phyloP scores from a whole-genome alignment of 2,329 filamentous ascomycete genomes.

The Cercospora beticola region DNA sequence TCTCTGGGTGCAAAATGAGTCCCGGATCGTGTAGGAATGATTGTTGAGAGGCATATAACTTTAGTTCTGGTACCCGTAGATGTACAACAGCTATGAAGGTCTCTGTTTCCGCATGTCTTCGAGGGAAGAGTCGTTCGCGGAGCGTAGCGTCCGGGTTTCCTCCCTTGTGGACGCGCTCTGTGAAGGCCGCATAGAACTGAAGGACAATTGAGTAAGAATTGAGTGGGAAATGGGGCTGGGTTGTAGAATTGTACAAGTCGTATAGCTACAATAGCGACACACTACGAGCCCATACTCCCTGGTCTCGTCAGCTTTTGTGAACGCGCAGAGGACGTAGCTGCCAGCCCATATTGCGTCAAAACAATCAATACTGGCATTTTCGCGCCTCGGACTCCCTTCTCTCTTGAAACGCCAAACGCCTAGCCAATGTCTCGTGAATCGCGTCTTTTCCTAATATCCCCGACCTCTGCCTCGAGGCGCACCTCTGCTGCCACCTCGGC shows the following conservation, averaged over 20 bases:
- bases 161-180: background rate
- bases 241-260: slow-evolving; percentile 7
- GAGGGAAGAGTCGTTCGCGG: too few relatives aligned
- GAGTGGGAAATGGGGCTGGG: background rate
- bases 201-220: background rate
- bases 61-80: too few relatives aligned
- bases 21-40: too few relatives aligned
- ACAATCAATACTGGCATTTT: background rate
- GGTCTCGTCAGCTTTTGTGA: slow-evolving; percentile 2
- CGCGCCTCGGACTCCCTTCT: slow-evolving; percentile 2
- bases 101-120: background rate
- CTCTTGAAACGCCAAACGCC: slow-evolving; percentile 20
- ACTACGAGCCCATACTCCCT: background rate
- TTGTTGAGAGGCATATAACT: too few relatives aligned
- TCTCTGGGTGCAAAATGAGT: background rate
- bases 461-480: slow-evolving; percentile 38
- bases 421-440: slow-evolving; percentile 21
- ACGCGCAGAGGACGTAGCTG: background rate
- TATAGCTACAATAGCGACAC: slow-evolving; percentile 5
- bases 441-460: slow-evolving; percentile 34
- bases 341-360: background rate
- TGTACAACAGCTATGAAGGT: background rate
- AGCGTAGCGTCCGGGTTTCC: background rate
- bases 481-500: slow-evolving; percentile 26
- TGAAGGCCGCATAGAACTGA: background rate